Base-by-base conservation (phyloP, 176 grass and related monocot genomes). In the Lolium perenne region DNA sequence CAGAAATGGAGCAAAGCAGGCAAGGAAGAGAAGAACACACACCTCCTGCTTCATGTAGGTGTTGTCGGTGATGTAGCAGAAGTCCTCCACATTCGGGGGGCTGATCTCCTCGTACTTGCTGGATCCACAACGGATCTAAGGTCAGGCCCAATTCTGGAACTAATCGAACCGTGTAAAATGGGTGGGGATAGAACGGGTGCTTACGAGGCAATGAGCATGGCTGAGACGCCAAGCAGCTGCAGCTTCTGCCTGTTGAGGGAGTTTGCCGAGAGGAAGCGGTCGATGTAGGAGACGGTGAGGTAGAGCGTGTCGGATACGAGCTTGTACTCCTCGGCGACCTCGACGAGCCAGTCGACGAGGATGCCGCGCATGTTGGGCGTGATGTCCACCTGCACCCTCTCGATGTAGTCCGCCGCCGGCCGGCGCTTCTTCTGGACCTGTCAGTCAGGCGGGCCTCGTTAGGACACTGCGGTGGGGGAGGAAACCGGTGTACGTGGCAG, bases 341-440 rank as follows among this genome's bases (percentile, higher is more conserved):
- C 83, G 12, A 95, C 91, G 78, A 98, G 83, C 95, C 93, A 98
- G 87, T 95, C 91, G n/a, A 98, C 74, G 76, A 98, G 88, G 77
- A 92, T 87, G 47, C 55, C 80, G 10, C 93, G 83, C 93, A 93
- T 95, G 54, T 88, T 84, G 40, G 70, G 80, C 7, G 88, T 89
- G 55, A 95, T 67, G 57, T 95, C 88, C 29, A 54, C 21, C 84
- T 95, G 93, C 73, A 91, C 86, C 41, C 55, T 10, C 45, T 90
- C 83, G 67, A 95, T 65, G 86, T 95, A 95, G 77, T 91, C 81
- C 50, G 18, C 20, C 40, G 43, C 38, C 40, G 91, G 88, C 51
- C 88, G 86, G 51, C 91, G 84, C 76, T 59, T 89, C 14, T 67
- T 0, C 76, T 95, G 47, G 32, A 76, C 58, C 92, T 93, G 77